Evolutionary conservation across 305 asterid genomes (phyloP), one percentile per base, ranked within the genome.

Genomic region (Fraxinus greggii): DNA sequence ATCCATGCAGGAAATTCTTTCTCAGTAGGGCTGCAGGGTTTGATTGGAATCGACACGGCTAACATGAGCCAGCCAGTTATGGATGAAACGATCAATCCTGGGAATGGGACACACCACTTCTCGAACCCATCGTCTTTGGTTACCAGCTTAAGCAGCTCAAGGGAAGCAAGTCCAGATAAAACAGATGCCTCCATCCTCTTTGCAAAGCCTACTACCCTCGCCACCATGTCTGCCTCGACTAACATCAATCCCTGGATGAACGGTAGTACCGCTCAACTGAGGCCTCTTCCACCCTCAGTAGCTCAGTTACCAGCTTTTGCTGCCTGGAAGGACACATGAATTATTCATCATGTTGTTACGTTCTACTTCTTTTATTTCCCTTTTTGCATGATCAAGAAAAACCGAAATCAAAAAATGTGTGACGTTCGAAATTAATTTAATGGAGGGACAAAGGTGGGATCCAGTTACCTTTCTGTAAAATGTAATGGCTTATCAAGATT

Each of bases 161-260:
- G 97, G 67, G 96, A 92, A 78, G 92, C 87, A 7, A 94, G 97
- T 84, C 98, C 97, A 0, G 95, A 92, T 15, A 91, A 79, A 74
- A 84, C 79, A 0, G 87, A 87, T 10, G 79, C 74, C 0, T 82
- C 84, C 8, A 6, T 70, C 72, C 82, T 81, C 29, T 84, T 82
- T 8, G 45, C 88, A 33, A 84, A 81, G 65, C 83, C 86, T 19
- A 83, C 48, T 3, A 59, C 82, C 5, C 86, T 82, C 75, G 7
- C 33, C 19, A n/a, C 65, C 6, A 48, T 6, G 59, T 48, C n/a
- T 17, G 70, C 89, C 12, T 9, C 88, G 1, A 82, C 40, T 6
- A 84, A 63, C 28, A 70, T 83, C 75, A 80, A 74, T 67, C 80
- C 89, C 4, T 93, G 95, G 92, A 82, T 90, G 28, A 85, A 94